A percentile compares a stretch with the other conserved stretches of the same genome.
Evolutionary conservation across 768 basidiomycete species (phyloP).

Genomic region (Collybia sordida): DNA sequence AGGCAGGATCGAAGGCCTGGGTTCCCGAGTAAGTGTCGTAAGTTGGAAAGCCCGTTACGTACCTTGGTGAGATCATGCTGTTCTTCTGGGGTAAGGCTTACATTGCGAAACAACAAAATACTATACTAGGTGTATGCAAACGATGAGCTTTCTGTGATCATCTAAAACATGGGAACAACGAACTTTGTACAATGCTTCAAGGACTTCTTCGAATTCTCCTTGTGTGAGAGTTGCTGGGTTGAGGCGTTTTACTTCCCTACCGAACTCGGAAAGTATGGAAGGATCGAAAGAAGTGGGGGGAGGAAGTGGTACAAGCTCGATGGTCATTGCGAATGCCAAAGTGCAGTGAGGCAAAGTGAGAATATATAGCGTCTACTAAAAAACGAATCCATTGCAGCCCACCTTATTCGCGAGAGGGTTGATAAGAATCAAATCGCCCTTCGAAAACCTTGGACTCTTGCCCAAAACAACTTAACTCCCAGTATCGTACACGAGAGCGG

Average conservation of each 20-base stretch:
- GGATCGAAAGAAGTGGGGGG: constrained; percentile 72
- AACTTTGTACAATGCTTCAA: constrained; percentile 77
- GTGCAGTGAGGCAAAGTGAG: too few species aligned
- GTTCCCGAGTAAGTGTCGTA: constrained; percentile 2
- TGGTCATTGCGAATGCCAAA: too few species aligned
- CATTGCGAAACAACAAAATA: constrained; percentile 71
- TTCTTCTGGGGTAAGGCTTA: constrained; percentile 70
- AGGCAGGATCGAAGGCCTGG: constrained; percentile 71
- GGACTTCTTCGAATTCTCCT: constrained; percentile 64
- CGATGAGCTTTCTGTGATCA: not conserved
- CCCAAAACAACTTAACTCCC: too few species aligned
- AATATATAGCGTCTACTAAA: too few species aligned
- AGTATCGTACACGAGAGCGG: too few species aligned
- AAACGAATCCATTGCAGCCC: too few species aligned
- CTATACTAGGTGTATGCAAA: constrained; percentile 46
- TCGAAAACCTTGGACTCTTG: too few species aligned
- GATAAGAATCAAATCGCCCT: too few species aligned
- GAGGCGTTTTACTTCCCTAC: constrained; percentile 72
- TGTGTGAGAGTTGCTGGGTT: constrained; percentile 62
- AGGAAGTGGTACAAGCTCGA: constrained; percentile 64
- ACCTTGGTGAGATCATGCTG: constrained; percentile 87
- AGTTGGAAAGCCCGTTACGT: constrained; percentile 10
- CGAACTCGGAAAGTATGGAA: constrained; percentile 66
- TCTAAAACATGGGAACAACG: constrained; percentile 7
- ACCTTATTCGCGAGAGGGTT: too few species aligned